These are phyloP conservation scores for Suillus hirtellus DNA, from an alignment of 768 basidiomycete genomes.

Conservation along the genomic window DNA sequence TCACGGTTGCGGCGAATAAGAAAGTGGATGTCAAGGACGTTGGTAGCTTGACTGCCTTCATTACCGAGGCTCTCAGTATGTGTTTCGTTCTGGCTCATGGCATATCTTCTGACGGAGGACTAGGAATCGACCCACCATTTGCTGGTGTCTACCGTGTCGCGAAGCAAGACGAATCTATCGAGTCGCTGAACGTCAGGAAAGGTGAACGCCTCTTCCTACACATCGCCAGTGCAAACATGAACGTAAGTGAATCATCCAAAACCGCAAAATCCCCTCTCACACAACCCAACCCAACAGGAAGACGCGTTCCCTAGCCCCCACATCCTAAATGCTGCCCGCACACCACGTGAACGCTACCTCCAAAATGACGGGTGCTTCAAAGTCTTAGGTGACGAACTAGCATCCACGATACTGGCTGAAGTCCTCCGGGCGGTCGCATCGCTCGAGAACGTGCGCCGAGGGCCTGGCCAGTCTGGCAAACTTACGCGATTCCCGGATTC, in stretches of 20 bases:
- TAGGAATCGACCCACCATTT: conserved; percentile 75
- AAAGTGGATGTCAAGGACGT: conserved; percentile 36
- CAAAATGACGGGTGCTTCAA: conserved; percentile 49
- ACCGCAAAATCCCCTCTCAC: conserved; percentile 3
- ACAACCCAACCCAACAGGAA: conserved; percentile 34
- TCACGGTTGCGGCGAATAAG: conserved; percentile 34
- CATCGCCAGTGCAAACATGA: conserved; percentile 52
- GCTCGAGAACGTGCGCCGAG: conserved; percentile 59
- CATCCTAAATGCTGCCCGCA: conserved; percentile 45
- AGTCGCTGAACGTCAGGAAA: conserved; percentile 43
- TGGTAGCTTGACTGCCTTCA: conserved; percentile 51
- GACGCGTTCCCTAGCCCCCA: conserved; percentile 52
- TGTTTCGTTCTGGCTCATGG: conserved; percentile 15
- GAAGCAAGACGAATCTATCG: conserved; percentile 44
- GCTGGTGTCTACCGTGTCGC: conserved; percentile 64
- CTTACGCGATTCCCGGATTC: conserved; percentile 58
- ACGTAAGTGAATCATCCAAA: conserved; percentile 45
- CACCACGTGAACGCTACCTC: conserved; percentile 45
- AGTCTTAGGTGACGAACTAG: conserved; percentile 53
- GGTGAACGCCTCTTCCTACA: conserved; percentile 64
- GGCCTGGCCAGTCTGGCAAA: conserved; percentile 64
- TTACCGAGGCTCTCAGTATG: conserved; percentile 71
- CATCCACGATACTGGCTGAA: conserved; percentile 58
- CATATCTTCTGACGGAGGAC: conserved; percentile 10
- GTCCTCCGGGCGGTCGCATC: conserved; percentile 66